Percentiles rank a stretch among this genome's conserved stretches.
phyloP scores from a whole-genome alignment of 495 filamentous ascomycete species.

The Xylaria intraflava region DNA sequence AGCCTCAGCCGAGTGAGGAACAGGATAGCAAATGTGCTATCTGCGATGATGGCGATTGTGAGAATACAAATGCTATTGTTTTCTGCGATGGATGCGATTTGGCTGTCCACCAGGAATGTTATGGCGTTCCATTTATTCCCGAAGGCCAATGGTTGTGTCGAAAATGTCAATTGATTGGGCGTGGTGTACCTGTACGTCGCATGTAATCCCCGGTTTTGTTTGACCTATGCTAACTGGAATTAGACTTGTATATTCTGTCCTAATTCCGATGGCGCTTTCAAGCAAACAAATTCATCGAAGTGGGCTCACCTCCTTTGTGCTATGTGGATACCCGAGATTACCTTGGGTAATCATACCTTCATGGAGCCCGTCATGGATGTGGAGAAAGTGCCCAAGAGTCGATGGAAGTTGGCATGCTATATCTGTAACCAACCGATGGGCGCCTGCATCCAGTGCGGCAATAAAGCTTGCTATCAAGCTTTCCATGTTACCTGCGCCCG shows the following conservation, averaged over 20 bases:
- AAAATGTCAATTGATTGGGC: slow-evolving; percentile 91
- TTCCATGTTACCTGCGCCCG: slow-evolving; percentile 97
- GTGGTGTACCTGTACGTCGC: slow-evolving; percentile 68
- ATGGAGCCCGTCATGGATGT: slow-evolving; percentile 99
- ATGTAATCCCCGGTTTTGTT: slow-evolving; percentile 9
- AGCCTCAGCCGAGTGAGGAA: slow-evolving; percentile 80
- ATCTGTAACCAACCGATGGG: slow-evolving; percentile 98
- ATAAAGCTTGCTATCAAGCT: slow-evolving; percentile 94
- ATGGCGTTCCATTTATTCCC: slow-evolving; percentile 96
- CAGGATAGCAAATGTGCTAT: slow-evolving; percentile 97
- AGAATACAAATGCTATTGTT: slow-evolving; percentile 99
- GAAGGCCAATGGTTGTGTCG: slow-evolving; percentile 98
- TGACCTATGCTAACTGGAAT: slow-evolving; percentile 6
- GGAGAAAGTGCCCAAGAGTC: slow-evolving; percentile 86
- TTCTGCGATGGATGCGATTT: slow-evolving; percentile 98
- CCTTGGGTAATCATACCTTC: slow-evolving; percentile 89
- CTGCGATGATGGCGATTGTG: slow-evolving; percentile 96
- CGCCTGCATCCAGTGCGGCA: slow-evolving; percentile 95
- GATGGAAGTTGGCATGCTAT: slow-evolving; percentile 94
- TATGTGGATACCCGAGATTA: slow-evolving; percentile 97
- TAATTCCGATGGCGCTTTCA: slow-evolving; percentile 96
- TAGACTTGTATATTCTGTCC: slow-evolving; percentile 96
- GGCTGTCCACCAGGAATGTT: slow-evolving; percentile 98
- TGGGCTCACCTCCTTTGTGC: slow-evolving; percentile 97
- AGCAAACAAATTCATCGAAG: slow-evolving; percentile 88